Conservation (phyloP, 2,329 filamentous ascomycete species). For the Hypomyces perniciosus region DNA sequence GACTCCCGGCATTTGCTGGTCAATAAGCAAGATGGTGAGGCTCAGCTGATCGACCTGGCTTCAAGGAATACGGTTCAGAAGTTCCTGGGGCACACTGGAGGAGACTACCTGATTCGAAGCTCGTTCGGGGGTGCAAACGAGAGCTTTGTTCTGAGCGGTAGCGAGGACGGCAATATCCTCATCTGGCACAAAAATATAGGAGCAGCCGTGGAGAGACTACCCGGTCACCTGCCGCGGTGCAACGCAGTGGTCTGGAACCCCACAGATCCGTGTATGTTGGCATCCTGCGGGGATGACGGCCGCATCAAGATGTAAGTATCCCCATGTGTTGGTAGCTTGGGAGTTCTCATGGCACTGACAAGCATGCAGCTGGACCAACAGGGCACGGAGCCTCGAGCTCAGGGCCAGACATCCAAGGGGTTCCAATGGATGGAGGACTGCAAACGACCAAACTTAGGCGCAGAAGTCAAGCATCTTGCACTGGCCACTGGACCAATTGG, state of each 20-base stretch:
- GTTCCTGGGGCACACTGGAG: slow-evolving; percentile 71
- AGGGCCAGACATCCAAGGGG: slow-evolving; percentile 11
- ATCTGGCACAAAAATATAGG: slow-evolving; percentile 90
- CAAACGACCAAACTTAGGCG: slow-evolving; percentile 12
- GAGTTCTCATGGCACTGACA: neutral
- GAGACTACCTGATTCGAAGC: slow-evolving; percentile 72
- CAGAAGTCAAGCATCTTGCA: neutral
- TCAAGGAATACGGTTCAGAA: slow-evolving; percentile 65
- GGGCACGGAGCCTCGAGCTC: slow-evolving; percentile 16
- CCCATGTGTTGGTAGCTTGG: neutral
- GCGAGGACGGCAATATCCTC: slow-evolving; percentile 71
- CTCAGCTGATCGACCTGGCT: slow-evolving; percentile 72
- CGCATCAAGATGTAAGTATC: slow-evolving; percentile 74
- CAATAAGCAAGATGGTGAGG: slow-evolving; percentile 70
- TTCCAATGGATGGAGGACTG: slow-evolving; percentile 17
- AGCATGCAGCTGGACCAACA: slow-evolving; percentile 21
- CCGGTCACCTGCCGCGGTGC: slow-evolving; percentile 69
- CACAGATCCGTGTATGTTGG: slow-evolving; percentile 73
- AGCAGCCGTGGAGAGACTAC: slow-evolving; percentile 65
- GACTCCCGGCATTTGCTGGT: slow-evolving; percentile 79
- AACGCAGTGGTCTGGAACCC: slow-evolving; percentile 92
- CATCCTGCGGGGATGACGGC: slow-evolving; percentile 83
- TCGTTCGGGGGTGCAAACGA: slow-evolving; percentile 85
- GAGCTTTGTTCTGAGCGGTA: slow-evolving; percentile 86
- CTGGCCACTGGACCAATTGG: neutral